Conservation (phyloP, 192 early-diverging fungal species). For the Linnemannia hyalina region DNA sequence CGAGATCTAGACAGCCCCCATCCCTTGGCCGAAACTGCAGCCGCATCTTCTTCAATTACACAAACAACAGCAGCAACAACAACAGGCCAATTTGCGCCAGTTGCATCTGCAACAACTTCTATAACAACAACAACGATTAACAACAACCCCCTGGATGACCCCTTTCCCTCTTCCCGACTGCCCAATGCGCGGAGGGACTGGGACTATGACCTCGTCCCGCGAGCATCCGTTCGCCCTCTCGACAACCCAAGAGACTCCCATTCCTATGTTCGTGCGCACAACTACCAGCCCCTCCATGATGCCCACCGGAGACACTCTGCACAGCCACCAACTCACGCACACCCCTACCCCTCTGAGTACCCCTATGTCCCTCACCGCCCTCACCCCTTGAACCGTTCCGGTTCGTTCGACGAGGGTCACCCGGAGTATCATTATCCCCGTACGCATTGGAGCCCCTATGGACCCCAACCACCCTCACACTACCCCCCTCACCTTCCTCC, state of each 20-base stretch:
- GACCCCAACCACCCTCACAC: neutral
- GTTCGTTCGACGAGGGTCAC: neutral
- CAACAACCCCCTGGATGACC: neutral
- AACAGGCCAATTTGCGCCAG: constrained; percentile 9
- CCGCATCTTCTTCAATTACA: neutral
- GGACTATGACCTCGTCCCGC: neutral
- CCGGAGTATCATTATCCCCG: neutral
- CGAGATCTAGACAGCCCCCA: neutral
- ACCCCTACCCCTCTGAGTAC: neutral
- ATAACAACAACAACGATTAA: neutral
- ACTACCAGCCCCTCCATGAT: neutral
- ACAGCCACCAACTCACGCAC: neutral
- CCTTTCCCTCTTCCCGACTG: neutral
- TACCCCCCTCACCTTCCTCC: neutral
- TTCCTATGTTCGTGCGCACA: neutral
- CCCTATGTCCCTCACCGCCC: neutral
- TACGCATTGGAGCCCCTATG: neutral
- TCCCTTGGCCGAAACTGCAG: neutral
- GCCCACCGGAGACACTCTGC: neutral
- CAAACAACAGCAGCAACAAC: neutral
- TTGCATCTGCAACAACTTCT: constrained; percentile 2
- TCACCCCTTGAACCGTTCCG: neutral
- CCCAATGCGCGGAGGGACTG: neutral
- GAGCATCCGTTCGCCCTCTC: neutral
- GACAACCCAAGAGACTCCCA: neutral